Percentiles rank a stretch among this genome's conserved stretches.
phyloP scores from a whole-genome alignment of 164 flowering plant species.

The Kingdonia uniflora region DNA sequence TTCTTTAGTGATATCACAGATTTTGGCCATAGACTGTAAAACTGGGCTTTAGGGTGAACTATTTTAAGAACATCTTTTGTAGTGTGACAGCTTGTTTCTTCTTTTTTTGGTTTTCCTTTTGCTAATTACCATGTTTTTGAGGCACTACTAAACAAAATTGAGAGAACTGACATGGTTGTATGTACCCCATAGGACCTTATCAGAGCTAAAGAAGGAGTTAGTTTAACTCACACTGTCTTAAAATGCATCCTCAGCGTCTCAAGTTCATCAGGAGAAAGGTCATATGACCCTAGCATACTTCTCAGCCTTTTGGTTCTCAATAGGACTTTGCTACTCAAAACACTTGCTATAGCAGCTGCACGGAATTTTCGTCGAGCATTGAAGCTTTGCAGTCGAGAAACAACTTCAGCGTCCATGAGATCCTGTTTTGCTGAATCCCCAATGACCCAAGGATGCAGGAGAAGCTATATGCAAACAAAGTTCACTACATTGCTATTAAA shows the following conservation, averaged over 20 bases:
- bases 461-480: conserved; percentile 29
- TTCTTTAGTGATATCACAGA: too few relatives aligned
- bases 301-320: conserved; percentile 61
- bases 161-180: too few relatives aligned
- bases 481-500: neutral
- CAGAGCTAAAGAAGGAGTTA: too few relatives aligned
- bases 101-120: too few relatives aligned
- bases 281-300: conserved; percentile 45
- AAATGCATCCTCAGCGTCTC: conserved; percentile 46
- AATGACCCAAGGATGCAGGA: conserved; percentile 64
- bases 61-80: too few relatives aligned
- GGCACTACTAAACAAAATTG: too few relatives aligned
- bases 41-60: too few relatives aligned
- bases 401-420: conserved; percentile 61
- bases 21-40: too few relatives aligned
- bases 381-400: conserved; percentile 59
- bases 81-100: too few relatives aligned
- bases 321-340: conserved; percentile 45
- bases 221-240: conserved; percentile 37
- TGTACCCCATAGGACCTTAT: too few relatives aligned
- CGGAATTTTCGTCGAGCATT: conserved; percentile 68
- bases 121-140: too few relatives aligned
- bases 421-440: conserved; percentile 62
- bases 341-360: conserved; percentile 74
- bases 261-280: conserved; percentile 54